phyloP scores from a whole-genome alignment of 2,329 filamentous ascomycete genomes.

The Monilinia laxa region DNA sequence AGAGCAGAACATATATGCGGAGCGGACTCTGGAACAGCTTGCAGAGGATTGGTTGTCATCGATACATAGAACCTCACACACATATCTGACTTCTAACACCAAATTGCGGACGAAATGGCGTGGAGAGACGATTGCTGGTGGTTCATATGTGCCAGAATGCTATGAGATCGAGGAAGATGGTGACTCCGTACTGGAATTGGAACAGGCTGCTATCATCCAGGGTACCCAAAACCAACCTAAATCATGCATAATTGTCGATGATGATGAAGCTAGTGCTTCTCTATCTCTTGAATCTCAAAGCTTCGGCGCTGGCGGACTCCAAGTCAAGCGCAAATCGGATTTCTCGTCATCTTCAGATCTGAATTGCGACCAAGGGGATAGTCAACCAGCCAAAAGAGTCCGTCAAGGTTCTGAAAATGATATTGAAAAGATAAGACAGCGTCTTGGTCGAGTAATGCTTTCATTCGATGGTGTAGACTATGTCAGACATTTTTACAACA shows the following conservation, averaged over 20 bases:
- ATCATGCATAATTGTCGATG: not conserved
- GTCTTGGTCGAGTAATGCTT: not conserved
- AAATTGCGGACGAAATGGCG: conserved; percentile 42
- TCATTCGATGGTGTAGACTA: not conserved
- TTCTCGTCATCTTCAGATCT: conserved; percentile 1
- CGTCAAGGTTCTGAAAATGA: not conserved
- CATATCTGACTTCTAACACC: conserved; percentile 19
- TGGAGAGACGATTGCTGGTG: conserved; percentile 44
- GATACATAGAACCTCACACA: not conserved
- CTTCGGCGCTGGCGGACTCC: not conserved
- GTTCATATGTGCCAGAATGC: conserved; percentile 40
- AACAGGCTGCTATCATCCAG: not conserved
- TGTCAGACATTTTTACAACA: conserved; percentile 20
- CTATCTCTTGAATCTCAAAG: not conserved
- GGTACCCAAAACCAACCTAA: not conserved
- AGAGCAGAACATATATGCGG: conserved; percentile 30
- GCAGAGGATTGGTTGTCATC: not conserved
- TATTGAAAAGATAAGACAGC: conserved; percentile 4
- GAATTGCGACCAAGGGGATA: not conserved
- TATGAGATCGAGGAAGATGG: conserved; percentile 24
- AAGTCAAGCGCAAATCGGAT: conserved; percentile 11
- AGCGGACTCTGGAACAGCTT: conserved; percentile 32
- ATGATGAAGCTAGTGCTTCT: not conserved
- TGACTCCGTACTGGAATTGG: not conserved
- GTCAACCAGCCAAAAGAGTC: not conserved